Percentiles rank a stretch among this genome's conserved stretches.
phyloP scores from a whole-genome alignment of 108 stramenopile species.

The Stephanodiscus minutulus region DNA sequence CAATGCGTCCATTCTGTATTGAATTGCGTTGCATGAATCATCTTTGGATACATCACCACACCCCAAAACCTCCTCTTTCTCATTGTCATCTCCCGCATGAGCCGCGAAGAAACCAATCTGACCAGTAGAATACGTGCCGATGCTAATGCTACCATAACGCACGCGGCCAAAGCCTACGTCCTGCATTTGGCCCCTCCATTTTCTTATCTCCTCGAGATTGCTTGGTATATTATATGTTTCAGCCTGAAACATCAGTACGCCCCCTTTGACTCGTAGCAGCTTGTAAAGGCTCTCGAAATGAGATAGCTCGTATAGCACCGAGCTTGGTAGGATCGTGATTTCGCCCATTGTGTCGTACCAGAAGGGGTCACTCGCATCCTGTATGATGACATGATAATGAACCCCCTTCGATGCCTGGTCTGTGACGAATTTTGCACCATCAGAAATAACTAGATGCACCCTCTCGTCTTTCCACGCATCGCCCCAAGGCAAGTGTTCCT shows the following conservation, averaged over 20 bases:
- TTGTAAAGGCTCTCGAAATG: constrained; percentile 63
- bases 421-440: constrained; percentile 73
- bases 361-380: constrained; percentile 82
- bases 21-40: constrained; percentile 9
- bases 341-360: constrained; percentile 56
- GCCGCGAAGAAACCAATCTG: constrained; percentile 82
- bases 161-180: constrained; percentile 61
- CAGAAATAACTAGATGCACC: constrained; percentile 62
- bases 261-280: constrained; percentile 51
- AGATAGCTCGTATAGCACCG: constrained; percentile 57
- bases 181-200: constrained; percentile 57
- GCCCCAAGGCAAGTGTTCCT: constrained; percentile 71
- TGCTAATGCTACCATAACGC: constrained; percentile 72
- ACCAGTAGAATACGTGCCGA: constrained; percentile 74
- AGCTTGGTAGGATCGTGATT: constrained; percentile 58
- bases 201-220: constrained; percentile 60
- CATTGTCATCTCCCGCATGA: constrained; percentile 21
- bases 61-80: constrained; percentile 37
- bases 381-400: constrained; percentile 79
- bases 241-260: constrained; percentile 72
- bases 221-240: constrained; percentile 82
- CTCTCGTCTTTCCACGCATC: constrained; percentile 75
- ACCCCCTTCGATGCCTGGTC: constrained; percentile 32
- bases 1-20: constrained; percentile 18
- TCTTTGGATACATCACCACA: constrained; percentile 14